A percentile compares a stretch with the other conserved stretches of the same genome.
Conservation (phyloP, 164 flowering plant genomes). For the Stephania yunnanensis region DNA sequence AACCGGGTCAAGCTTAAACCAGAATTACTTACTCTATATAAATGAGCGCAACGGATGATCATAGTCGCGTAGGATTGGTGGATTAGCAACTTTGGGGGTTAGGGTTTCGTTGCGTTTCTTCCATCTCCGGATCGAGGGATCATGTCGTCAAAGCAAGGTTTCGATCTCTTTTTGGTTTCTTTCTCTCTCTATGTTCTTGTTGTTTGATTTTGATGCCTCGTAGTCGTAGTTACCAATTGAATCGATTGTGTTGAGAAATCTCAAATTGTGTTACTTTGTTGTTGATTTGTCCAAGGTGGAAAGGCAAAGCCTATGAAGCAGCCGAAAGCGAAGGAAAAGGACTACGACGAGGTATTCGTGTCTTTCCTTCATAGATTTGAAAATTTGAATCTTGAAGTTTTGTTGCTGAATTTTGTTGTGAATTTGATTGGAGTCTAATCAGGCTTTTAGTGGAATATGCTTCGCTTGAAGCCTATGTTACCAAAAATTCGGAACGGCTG, state of each 20-base stretch:
- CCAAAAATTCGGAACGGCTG: too few species aligned
- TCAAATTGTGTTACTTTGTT: slow-evolving; percentile 1
- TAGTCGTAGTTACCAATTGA: neutral
- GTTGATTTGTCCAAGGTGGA: slow-evolving; percentile 39
- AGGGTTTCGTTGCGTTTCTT: neutral
- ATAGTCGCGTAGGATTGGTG: neutral
- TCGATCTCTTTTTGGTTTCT: neutral
- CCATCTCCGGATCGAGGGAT: slow-evolving; percentile 6
- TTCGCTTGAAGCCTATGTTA: neutral
- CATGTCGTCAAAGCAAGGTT: slow-evolving; percentile 79
- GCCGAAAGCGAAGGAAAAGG: slow-evolving; percentile 70
- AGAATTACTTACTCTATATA: neutral
- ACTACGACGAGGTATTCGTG: slow-evolving; percentile 69
- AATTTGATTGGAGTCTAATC: neutral
- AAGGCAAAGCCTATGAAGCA: slow-evolving; percentile 85
- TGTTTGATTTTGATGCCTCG: neutral
- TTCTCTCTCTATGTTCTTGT: neutral
- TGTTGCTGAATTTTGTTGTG: neutral
- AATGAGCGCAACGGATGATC: neutral
- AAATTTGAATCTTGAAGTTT: neutral
- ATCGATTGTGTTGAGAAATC: neutral
- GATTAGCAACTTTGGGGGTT: neutral
- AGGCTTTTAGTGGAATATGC: neutral
- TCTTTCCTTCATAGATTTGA: neutral
- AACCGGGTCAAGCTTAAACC: neutral